Percentiles rank a stretch among this genome's conserved stretches.
Evolutionary conservation across 2,329 filamentous ascomycete genomes (phyloP).

Genomic region (Neonectria punicea): DNA sequence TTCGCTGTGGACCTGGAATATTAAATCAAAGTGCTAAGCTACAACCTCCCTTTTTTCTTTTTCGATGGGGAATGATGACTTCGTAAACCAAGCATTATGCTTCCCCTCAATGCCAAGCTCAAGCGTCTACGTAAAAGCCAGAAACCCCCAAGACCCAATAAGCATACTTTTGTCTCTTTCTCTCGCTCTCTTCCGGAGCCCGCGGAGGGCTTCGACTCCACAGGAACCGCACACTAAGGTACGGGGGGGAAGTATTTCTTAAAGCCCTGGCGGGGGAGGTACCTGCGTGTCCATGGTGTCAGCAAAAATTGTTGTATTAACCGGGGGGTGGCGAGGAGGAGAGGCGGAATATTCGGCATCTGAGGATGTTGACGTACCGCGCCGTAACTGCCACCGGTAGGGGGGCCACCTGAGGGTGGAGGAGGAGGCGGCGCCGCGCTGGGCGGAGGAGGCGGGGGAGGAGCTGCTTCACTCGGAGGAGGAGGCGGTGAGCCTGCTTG

Average conservation of each 20-base stretch:
- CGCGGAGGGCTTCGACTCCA: not conserved
- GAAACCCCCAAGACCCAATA: conserved; percentile 23
- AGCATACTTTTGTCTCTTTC: conserved; percentile 10
- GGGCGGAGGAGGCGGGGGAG: conserved; percentile 70
- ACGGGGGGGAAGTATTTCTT: conserved; percentile 21
- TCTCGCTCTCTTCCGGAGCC: not conserved
- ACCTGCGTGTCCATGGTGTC: conserved; percentile 51
- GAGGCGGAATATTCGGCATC: not conserved
- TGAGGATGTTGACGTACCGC: conserved; percentile 62
- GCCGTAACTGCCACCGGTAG: conserved; percentile 65
- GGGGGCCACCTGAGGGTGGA: conserved; percentile 54
- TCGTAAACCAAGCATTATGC: conserved; percentile 33
- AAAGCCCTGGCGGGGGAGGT: conserved; percentile 67
- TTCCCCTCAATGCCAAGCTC: conserved; percentile 33
- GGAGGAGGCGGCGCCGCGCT: conserved; percentile 66
- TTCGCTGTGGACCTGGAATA: conserved; percentile 3
- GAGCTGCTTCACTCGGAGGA: conserved; percentile 68
- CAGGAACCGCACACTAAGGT: not conserved
- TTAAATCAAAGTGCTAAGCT: not conserved
- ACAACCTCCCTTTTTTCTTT: not conserved
- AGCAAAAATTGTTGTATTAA: conserved; percentile 23
- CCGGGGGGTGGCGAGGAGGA: not conserved
- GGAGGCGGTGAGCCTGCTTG: conserved; percentile 64
- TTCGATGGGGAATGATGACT: not conserved
- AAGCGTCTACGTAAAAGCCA: conserved; percentile 37